phyloP scores from a whole-genome alignment of 164 flowering plant species.

The Umbilicus rupestris region DNA sequence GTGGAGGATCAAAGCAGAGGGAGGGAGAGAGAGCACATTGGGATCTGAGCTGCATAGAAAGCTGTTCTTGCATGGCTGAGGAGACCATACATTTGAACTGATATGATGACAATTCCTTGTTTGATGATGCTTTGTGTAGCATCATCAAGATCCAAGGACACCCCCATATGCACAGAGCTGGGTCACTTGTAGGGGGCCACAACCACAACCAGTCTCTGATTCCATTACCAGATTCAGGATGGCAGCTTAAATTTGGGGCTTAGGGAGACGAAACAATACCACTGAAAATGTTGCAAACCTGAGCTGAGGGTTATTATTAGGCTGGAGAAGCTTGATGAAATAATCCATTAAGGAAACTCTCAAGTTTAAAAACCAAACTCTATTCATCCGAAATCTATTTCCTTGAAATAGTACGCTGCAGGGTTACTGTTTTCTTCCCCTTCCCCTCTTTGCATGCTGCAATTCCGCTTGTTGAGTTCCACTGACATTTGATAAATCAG shows the following conservation, averaged over 20 bases:
- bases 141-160: not conserved
- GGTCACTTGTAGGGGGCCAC: not conserved
- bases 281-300: too few species aligned
- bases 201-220: not conserved
- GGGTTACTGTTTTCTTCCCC: constrained; percentile 80
- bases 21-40: not conserved
- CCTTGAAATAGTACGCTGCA: not conserved
- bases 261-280: too few species aligned
- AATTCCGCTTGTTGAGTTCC: constrained; percentile 71
- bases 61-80: not conserved
- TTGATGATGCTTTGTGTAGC: not conserved
- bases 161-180: not conserved
- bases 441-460: constrained; percentile 71
- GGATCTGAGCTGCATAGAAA: constrained; percentile 4
- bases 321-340: too few species aligned
- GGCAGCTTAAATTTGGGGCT: too few species aligned
- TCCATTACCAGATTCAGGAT: too few species aligned
- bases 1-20: not conserved
- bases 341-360: not conserved
- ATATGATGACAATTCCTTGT: not conserved
- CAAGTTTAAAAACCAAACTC: not conserved
- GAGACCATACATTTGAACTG: not conserved
- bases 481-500: constrained; percentile 56
- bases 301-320: too few species aligned
- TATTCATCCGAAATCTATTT: not conserved